Conservation (phyloP, 768 basidiomycete species). For the Hericium erinaceus region DNA sequence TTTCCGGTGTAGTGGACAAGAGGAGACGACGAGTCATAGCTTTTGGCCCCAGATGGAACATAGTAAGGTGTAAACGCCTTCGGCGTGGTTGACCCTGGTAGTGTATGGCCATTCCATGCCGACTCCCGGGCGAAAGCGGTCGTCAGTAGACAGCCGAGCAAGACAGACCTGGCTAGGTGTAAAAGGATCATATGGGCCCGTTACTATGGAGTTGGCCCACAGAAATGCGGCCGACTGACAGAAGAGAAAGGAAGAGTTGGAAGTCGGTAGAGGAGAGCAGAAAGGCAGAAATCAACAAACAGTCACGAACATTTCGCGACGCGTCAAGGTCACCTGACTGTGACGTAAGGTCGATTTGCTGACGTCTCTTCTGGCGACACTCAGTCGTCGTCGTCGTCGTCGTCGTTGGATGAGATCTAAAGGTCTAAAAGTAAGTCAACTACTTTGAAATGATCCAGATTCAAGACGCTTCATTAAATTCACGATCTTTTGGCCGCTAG, state of each 20-base stretch:
- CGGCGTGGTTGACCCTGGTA: constrained; percentile 37
- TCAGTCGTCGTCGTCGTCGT: no score
- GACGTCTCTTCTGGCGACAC: no score
- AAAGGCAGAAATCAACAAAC: background rate
- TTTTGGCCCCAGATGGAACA: constrained; percentile 62
- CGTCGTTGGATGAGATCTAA: no score
- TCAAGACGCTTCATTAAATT: no score
- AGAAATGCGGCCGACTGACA: background rate
- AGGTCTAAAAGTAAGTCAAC: no score
- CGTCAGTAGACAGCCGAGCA: background rate
- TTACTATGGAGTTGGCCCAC: background rate
- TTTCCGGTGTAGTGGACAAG: constrained; percentile 51
- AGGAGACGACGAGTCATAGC: constrained; percentile 62
- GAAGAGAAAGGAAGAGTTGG: background rate
- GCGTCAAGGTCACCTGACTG: no score
- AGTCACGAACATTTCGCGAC: background rate
- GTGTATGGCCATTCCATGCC: constrained; percentile 65
- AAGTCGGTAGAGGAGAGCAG: background rate
- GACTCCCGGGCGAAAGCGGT: constrained; percentile 24
- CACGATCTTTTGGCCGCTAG: no score
- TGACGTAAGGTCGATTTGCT: no score
- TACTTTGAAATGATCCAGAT: no score
- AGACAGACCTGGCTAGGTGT: background rate
- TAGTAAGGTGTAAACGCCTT: constrained; percentile 58
- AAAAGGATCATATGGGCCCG: background rate